Conservation (phyloP, 495 filamentous ascomycete genomes). For the Penicillium cataractarum region DNA sequence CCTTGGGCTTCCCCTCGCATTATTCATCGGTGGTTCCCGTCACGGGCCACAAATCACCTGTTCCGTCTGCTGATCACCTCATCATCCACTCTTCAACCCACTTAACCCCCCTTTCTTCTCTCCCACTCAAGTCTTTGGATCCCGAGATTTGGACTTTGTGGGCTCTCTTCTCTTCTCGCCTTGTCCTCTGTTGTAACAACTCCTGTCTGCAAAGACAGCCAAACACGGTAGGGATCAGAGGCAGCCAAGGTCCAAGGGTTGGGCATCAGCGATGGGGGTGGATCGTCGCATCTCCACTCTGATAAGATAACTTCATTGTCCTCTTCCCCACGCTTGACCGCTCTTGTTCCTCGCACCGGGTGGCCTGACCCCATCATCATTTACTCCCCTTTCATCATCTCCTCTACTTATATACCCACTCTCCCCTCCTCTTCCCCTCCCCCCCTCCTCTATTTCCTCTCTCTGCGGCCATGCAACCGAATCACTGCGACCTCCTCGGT, state of each 20-base stretch:
- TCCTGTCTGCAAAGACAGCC: not conserved
- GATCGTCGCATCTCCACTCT: conserved; percentile 29
- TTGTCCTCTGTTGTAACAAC: not conserved
- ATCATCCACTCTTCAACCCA: conserved; percentile 22
- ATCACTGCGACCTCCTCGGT: conserved; percentile 50
- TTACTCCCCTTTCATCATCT: conserved; percentile 2
- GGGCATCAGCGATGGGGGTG: conserved; percentile 29
- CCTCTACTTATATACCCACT: conserved; percentile 20
- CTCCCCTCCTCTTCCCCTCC: conserved; percentile 12
- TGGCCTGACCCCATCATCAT: conserved; percentile 28
- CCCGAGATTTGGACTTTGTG: too few relatives aligned
- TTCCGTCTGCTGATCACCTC: conserved; percentile 34
- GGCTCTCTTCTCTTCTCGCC: too few relatives aligned
- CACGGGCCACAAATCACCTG: conserved; percentile 35
- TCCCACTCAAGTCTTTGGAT: too few relatives aligned
- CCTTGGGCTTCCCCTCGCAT: conserved; percentile 4
- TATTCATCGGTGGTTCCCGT: conserved; percentile 19
- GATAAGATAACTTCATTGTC: conserved; percentile 33
- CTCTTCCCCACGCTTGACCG: conserved; percentile 35
- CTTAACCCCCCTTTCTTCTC: conserved; percentile 13
- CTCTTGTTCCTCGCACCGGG: conserved; percentile 27
- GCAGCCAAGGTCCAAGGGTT: conserved; percentile 16
- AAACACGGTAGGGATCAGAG: not conserved
- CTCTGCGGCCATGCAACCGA: conserved; percentile 45
- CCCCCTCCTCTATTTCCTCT: conserved; percentile 11